A percentile compares a stretch with the other conserved stretches of the same genome.
These are phyloP conservation scores for Zymoseptoria ardabiliae DNA, from an alignment of 2,329 filamentous ascomycete genomes.

Conservation along the genomic window DNA sequence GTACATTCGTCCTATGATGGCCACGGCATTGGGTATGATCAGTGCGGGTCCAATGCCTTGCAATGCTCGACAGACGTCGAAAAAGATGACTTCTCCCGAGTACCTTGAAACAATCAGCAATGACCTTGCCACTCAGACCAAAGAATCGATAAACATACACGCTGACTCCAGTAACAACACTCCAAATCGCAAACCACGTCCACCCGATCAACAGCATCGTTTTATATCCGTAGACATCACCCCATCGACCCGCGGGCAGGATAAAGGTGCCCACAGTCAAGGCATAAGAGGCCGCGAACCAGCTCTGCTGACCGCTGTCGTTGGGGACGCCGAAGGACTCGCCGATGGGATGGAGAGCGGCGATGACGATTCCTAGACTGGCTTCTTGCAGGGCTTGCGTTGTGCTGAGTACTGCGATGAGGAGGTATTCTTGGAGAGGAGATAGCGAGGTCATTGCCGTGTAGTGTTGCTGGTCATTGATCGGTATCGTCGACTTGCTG, in stretches of 20 bases:
- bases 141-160: not conserved
- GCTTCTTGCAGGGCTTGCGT: not conserved
- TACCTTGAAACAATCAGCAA: too few species aligned
- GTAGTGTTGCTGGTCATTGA: not conserved
- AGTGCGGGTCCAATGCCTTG: constrained; percentile 3
- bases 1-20: constrained; percentile 2
- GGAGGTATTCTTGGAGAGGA: not conserved
- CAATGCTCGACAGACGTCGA: constrained; percentile 3
- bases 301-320: not conserved
- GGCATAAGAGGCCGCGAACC: constrained; percentile 11
- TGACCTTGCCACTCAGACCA: too few species aligned
- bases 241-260: constrained; percentile 4
- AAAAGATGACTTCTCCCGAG: not conserved
- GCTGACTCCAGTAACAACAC: constrained; percentile 3
- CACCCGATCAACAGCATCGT: constrained; percentile 5
- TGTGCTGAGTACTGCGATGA: not conserved
- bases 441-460: not conserved
- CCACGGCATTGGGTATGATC: constrained; percentile 3
- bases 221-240: constrained; percentile 10
- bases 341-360: not conserved
- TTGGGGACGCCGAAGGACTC: not conserved
- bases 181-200: constrained; percentile 5
- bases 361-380: not conserved
- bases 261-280: constrained; percentile 8
- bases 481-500: too few species aligned